Percentiles rank a stretch among this genome's conserved stretches.
Conservation (phyloP, 345 rosid genomes). For the Gynandropsis gynandra region DNA sequence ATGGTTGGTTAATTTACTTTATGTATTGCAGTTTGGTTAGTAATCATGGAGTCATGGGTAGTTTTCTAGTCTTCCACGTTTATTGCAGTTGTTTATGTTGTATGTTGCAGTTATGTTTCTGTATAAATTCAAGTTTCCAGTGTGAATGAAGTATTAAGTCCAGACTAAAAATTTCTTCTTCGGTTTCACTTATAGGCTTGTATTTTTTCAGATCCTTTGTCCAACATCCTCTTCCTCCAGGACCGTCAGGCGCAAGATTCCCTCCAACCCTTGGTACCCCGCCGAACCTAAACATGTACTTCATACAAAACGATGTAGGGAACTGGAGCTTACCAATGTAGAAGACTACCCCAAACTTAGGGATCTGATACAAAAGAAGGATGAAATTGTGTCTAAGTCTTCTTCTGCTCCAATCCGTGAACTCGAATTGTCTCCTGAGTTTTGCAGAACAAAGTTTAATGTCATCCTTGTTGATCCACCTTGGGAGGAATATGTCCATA, state of each 20-base stretch:
- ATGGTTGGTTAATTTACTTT: too few species aligned
- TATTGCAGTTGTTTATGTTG: too few species aligned
- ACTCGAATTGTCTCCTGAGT: slow-evolving; percentile 83
- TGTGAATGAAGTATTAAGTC: too few species aligned
- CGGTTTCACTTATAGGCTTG: too few species aligned
- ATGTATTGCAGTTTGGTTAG: too few species aligned
- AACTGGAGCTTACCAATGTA: slow-evolving; percentile 93
- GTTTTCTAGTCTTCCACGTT: too few species aligned
- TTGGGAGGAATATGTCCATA: slow-evolving; percentile 99
- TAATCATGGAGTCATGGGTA: too few species aligned
- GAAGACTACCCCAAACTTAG: slow-evolving; percentile 98
- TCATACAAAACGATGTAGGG: too few species aligned
- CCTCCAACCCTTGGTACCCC: slow-evolving; percentile 62
- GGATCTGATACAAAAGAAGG: slow-evolving; percentile 98
- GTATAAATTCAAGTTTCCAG: too few species aligned
- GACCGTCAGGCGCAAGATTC: slow-evolving; percentile 74
- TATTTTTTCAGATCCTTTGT: too few species aligned
- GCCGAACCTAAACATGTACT: slow-evolving; percentile 67
- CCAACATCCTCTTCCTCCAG: slow-evolving; percentile 84
- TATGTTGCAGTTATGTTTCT: too few species aligned
- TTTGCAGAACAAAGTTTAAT: slow-evolving; percentile 92
- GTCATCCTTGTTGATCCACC: slow-evolving; percentile 98
- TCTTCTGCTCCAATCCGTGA: slow-evolving; percentile 89
- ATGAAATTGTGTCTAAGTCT: slow-evolving; percentile 85
- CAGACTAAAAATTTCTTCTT: too few species aligned